A percentile compares a stretch with the other conserved stretches of the same genome.
Evolutionary conservation across 2,329 filamentous ascomycete genomes (phyloP).

Genomic region (Epichloe gansuensis): DNA sequence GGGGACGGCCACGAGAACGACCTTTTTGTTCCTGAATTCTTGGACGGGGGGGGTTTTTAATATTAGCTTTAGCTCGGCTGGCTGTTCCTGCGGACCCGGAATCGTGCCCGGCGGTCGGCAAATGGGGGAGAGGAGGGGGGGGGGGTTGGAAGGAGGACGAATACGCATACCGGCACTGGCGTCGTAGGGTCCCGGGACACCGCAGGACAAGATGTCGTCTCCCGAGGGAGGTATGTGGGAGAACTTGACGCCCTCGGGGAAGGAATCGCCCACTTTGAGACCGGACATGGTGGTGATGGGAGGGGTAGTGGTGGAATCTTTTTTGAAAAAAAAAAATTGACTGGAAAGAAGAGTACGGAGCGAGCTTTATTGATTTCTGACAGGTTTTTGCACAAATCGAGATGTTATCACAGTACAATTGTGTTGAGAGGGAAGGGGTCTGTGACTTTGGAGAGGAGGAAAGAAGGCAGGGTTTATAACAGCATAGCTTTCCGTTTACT

Average conservation of each 20-base stretch:
- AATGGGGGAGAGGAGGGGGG: background rate
- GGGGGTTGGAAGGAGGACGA: background rate
- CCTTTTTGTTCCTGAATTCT: slow-evolving; percentile 45
- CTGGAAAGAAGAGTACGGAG: background rate
- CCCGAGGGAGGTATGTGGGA: slow-evolving; percentile 67
- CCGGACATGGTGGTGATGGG: slow-evolving; percentile 34
- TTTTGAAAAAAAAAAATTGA: no score
- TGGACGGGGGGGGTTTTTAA: background rate
- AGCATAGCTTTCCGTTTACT: background rate
- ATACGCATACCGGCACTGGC: slow-evolving; percentile 53
- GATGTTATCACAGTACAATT: background rate
- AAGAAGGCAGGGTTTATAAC: background rate
- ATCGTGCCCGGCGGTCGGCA: no score
- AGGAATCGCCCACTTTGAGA: slow-evolving; percentile 68
- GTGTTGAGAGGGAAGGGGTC: background rate
- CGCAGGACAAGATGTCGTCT: slow-evolving; percentile 64
- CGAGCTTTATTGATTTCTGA: background rate
- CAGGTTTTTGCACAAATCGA: no score
- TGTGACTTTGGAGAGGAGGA: no score
- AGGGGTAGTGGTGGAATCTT: background rate
- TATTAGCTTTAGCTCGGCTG: background rate
- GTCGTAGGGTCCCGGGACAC: slow-evolving; percentile 63
- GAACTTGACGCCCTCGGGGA: slow-evolving; percentile 73
- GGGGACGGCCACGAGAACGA: slow-evolving; percentile 42
- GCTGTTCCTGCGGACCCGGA: no score